Base-by-base conservation (phyloP, 2,329 filamentous ascomycete species). In the Periconia digitata region DNA sequence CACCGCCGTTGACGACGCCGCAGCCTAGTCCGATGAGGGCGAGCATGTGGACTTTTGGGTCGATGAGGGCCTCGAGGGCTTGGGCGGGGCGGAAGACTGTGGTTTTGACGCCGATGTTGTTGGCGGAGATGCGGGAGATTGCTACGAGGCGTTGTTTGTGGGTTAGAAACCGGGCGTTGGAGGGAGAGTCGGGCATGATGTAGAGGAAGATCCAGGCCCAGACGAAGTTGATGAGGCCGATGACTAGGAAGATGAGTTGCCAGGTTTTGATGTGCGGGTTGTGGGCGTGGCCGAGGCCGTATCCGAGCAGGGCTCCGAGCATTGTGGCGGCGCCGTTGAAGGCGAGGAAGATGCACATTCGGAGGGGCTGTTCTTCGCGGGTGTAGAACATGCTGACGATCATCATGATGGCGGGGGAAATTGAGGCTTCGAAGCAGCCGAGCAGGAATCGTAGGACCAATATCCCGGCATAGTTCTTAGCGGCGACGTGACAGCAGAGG, bases 1-100 rank as follows among this genome's bases (percentile, higher is more conserved):
- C 74, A 3, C 76, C 74, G n/a, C 77, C 77, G 44, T 80, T 79
- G 35, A 79, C 67, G 3, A 79, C 70, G 8, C 77, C 77, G 38
- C 74, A 73, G 7, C 65, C 66, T 1, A 78, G 66, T 0, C 70
- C 76, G 38, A 76, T 72, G 8, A 73, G 60, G 18, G 70, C 58
- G 4, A 75, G 65, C 24, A 71, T 72, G 40, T 74, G 67, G 3
- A 69, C 70, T 49, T 66, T 73, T 43, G 72, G 41, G 44, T 78
- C 76, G 3, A 70, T 49, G 0, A 72, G 17, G 0, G 72, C 72
- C 51, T 78, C 76, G 5, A 71, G 40, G 0, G 72, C 71, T 51
- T 77, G 74, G 1, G 46, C 21, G 1, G 41, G 45, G 18, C 70
- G 63, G 46, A 74, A 72, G 10, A 63, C 58, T 55, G 64, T 66